Evolutionary conservation across 73 alveolate species (phyloP).

Genomic region (Blepharisma stoltei): DNA sequence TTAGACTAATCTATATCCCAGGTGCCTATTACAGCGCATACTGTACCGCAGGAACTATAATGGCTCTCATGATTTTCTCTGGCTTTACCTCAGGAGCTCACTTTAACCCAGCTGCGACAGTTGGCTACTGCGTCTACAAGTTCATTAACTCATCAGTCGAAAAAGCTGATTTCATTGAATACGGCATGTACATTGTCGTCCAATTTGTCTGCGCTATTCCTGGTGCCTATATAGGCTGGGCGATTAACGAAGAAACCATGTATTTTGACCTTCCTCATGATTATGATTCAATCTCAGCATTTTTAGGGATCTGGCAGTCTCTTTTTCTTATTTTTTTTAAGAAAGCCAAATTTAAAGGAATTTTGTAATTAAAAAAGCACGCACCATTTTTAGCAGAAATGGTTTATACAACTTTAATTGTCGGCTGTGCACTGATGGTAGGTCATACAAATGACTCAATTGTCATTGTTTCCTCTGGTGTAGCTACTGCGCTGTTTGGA

Average conservation of each 20-base stretch:
- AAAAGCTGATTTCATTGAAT: neutral
- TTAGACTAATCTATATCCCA: neutral
- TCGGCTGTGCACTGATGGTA: neutral
- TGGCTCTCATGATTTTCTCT: constrained; percentile 13
- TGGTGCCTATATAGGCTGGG: constrained; percentile 25
- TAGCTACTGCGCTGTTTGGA: neutral
- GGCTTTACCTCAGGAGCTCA: constrained; percentile 24
- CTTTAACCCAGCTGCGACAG: constrained; percentile 11
- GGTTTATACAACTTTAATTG: neutral
- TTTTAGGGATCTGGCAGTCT: too few relatives aligned
- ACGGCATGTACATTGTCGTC: neutral
- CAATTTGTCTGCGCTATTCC: constrained; percentile 20
- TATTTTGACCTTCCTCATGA: constrained; percentile 13
- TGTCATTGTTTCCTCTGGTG: neutral
- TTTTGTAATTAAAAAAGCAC: too few relatives aligned
- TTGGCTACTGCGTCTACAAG: neutral
- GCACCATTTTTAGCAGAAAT: constrained; percentile 21
- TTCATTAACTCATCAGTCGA: neutral
- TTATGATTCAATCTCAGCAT: neutral
- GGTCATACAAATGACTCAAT: constrained; percentile 16
- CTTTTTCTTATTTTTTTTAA: too few relatives aligned
- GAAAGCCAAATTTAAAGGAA: too few relatives aligned
- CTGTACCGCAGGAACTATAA: neutral
- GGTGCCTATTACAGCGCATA: constrained; percentile 23
- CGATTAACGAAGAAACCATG: neutral